Base-by-base conservation (phyloP, 768 basidiomycete genomes). In the Tulasnella calospora region DNA sequence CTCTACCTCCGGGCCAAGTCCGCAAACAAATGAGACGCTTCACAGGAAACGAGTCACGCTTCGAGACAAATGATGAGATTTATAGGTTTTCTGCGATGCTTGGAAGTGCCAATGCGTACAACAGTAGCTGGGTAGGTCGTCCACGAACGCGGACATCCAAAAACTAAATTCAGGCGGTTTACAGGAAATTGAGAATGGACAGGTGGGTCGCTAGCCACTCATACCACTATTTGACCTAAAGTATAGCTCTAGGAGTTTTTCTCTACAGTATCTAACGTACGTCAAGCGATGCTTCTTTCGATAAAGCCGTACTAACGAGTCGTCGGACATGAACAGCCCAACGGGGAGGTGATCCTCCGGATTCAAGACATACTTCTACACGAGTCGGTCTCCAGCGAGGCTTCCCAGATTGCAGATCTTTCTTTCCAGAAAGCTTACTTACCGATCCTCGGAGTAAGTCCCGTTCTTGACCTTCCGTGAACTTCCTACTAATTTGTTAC, bases 361-460 rank as follows among this genome's bases (percentile, higher is more conserved):
- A 83, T 92, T 35, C 82, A 82, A 4, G 88, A 90, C 61, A 84
- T 91, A 51, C 81, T 92, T 21, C 82, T 82, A 6, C 90, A 87
- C 86, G 82, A 84, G 0, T 80, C 82, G 1, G 86, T 91, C 38
- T 86, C 86, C 13, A 81, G 82, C 3, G 77, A 79, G 12, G 86
- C 87, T 3, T 87, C 85, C 44, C 84, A 84, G 27, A 81, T 78
- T 71, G 79, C 80, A 0, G 79, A 82, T 0, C 84, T 92, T 10
- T 91, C 91, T 1, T 92, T 92, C 78, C 90, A 92, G 79, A 83
- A 87, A 35, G 90, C 88, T 0, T 86, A 88, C 79, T 80, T 91
- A 7, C 88, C 88, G 0, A 79, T 91, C 23, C 82, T 92, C n/a
- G 83, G 86, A 44, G 90, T 90, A 79, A 36, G 74, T 69, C n/a